Evolutionary conservation across 352 stramenopile genomes (phyloP).

Genomic region (Phytophthora fragariaefolia): DNA sequence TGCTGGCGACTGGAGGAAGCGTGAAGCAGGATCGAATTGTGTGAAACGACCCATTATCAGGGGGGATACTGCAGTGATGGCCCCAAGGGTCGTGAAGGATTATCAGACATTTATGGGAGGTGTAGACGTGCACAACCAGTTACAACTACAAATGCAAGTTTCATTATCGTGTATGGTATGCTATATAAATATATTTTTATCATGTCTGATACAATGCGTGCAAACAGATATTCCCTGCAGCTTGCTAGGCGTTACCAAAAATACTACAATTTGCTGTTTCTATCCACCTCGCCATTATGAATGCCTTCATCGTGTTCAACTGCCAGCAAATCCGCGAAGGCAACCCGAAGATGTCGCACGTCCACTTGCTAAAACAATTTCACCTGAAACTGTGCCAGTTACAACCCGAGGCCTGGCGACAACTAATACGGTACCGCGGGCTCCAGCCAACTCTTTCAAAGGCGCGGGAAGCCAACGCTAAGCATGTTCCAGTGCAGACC

Average conservation of each 20-base stretch:
- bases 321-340: not conserved
- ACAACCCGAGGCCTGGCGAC: not conserved
- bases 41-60: not conserved
- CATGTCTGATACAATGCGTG: not conserved
- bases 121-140: not conserved
- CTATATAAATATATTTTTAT: not conserved
- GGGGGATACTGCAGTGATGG: not conserved
- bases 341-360: slow-evolving; percentile 1
- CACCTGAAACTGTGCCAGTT: slow-evolving; percentile 9
- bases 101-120: slow-evolving; percentile 13
- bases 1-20: not conserved
- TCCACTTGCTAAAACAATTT: slow-evolving; percentile 13
- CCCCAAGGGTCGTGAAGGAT: slow-evolving; percentile 8
- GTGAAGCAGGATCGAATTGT: not conserved
- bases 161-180: not conserved
- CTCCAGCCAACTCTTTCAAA: slow-evolving; percentile 5
- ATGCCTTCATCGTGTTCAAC: slow-evolving; percentile 21
- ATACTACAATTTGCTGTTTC: slow-evolving; percentile 21
- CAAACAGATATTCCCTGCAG: slow-evolving; percentile 12
- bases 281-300: slow-evolving; percentile 15
- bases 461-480: not conserved
- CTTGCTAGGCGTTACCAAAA: slow-evolving; percentile 9
- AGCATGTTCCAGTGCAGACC: not conserved
- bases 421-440: not conserved
- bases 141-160: not conserved